Evolutionary conservation across 23 red algal genomes (phyloP), one percentile per base, ranked within the genome.

Genomic region (Gracilaria domingensis): DNA sequence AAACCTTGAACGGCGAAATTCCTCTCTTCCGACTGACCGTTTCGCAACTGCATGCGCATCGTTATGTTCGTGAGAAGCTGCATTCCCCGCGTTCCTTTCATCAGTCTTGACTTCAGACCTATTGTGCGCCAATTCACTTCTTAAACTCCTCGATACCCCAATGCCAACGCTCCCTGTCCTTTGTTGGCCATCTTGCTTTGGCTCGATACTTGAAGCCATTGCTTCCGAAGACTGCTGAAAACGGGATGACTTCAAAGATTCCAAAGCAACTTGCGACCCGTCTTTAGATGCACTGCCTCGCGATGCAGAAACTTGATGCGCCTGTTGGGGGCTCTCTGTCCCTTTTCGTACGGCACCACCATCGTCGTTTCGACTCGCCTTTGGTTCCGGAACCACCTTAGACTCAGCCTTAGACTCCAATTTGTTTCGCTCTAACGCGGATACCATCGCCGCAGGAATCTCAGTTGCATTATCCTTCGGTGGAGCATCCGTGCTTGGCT

Each of bases 1-100:
- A 50, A 51, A 51, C 42, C 38, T 77, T 45, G 72, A 77, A n/a
- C 45, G 72, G 0, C 38, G 72, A 16, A 51, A 51, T 51, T 49
- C 40, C 23, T 77, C 72, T 28, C n/a, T 45, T 30, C 14, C 45
- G 28, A 21, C 0, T 29, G 38, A n/a, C 67, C 38, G 34, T 73
- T 73, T 73, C 2, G 18, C 6, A n/a, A n/a, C 23, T 24, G 8
- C 67, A 20, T 37, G 33, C 11, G 23, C 23, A 0, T 13, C 72
- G 0, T 37, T 50, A 0, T 12, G 30, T 17, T 77, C 72, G 8
- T 30, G 25, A 4, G 42, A 24, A 0, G 72, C 42, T 51, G 23
- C 8, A 25, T 33, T 34, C 14, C 23, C 6, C 34, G 39, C 12
- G 3, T 51, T 77, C 23, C 26, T 37, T 12, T 77, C 72, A 51